Base-by-base conservation (phyloP, 2,329 filamentous ascomycete species). In the Falciphora oryzae region DNA sequence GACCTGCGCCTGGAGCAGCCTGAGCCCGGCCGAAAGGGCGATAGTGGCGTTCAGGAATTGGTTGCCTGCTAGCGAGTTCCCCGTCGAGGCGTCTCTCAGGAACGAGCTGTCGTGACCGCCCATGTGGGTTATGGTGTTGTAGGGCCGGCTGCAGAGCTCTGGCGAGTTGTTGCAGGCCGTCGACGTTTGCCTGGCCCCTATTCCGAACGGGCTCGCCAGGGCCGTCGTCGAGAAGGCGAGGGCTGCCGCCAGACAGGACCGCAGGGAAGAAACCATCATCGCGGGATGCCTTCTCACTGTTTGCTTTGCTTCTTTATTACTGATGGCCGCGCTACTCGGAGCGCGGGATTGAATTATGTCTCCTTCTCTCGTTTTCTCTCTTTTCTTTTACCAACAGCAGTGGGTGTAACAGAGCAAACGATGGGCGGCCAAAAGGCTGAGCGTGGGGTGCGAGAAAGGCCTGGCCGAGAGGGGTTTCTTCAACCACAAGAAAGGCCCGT, bases 91-190 rank as follows among this genome's bases (percentile, higher is more conserved):
- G 70, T 92, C 87, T 62, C 89, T 82, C 58, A 93, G 75, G 73
- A 93, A 93, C 14, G 90, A 81, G 66, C 85, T 87, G 76, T 93
- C 84, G 77, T 93, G 91, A 25, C 89, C 89, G 28, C 90, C 90
- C 71, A 94, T 85, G 74, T 93, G 84, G 3, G 91, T 93, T 70
- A 95, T 84, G 69, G 89, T 86, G 77, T 86, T 88, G 79, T 95
- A 95, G 25, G 84, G 78, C 68, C 85, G 85, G 67, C 78, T 79
- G 80, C 92, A 95, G 57, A 95, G 83, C 58, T 81, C 78, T 0
- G 90, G 89, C 0, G 89, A 92, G 80, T 94, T 94, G 78, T 95
- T 95, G 83, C 92, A 95, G 38, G 87, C 85, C 28, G 64, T 60
- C 38, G 44, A 53, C 6, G 28, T 27, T 31, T 62, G 58, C 38